phyloP scores from a whole-genome alignment of 2,329 filamentous ascomycete genomes.

The Cladosporium sp. region DNA sequence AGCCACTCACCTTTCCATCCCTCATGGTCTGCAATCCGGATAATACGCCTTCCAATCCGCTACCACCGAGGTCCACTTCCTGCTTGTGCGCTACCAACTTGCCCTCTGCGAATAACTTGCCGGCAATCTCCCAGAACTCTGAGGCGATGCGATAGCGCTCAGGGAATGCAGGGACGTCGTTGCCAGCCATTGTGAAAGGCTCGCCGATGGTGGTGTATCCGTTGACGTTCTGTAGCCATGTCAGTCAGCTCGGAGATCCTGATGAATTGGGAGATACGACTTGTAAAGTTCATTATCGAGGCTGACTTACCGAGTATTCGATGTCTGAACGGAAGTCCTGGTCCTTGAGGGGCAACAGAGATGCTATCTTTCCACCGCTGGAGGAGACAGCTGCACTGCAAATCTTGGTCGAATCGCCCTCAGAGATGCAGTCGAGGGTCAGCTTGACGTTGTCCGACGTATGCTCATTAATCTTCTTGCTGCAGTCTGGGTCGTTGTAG shows the following conservation, averaged over 20 bases:
- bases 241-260: not conserved
- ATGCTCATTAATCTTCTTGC: slow-evolving; percentile 48
- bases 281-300: not conserved
- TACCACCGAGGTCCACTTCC: slow-evolving; percentile 37
- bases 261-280: no score
- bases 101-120: slow-evolving; percentile 33
- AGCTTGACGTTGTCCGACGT: slow-evolving; percentile 48
- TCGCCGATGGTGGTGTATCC: slow-evolving; percentile 48
- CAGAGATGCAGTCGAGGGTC: slow-evolving; percentile 53
- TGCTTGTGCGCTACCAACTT: slow-evolving; percentile 43
- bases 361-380: slow-evolving; percentile 33
- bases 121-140: slow-evolving; percentile 42
- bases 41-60: slow-evolving; percentile 47
- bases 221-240: slow-evolving; percentile 34
- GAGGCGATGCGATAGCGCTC: slow-evolving; percentile 45
- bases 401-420: slow-evolving; percentile 40
- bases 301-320: not conserved
- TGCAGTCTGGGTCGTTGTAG: slow-evolving; percentile 49
- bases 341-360: slow-evolving; percentile 38
- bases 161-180: slow-evolving; percentile 34
- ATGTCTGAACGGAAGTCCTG: not conserved
- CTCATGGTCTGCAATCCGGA: slow-evolving; percentile 47
- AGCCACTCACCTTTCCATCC: slow-evolving; percentile 48
- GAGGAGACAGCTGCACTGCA: slow-evolving; percentile 43
- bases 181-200: slow-evolving; percentile 35